These are phyloP conservation scores for Huntiella omanensis DNA, from an alignment of 2,329 filamentous ascomycete genomes.

Conservation along the genomic window DNA sequence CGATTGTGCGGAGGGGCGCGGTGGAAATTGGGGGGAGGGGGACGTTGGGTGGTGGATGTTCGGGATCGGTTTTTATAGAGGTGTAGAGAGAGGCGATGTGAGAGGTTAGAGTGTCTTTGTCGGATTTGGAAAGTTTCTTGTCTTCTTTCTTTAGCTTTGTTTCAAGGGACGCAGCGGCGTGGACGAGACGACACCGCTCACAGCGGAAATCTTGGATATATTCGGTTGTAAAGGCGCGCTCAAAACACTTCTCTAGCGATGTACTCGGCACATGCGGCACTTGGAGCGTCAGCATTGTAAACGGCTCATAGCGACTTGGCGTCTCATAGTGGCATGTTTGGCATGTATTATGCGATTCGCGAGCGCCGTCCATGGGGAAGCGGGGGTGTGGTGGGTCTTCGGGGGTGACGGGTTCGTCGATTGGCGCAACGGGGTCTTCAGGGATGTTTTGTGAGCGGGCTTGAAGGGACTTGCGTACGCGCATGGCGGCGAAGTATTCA, in stretches of 20 bases:
- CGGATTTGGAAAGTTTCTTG: too few relatives aligned
- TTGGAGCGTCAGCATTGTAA: conserved; percentile 80
- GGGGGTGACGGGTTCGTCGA: too few relatives aligned
- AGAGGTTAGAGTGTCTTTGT: too few relatives aligned
- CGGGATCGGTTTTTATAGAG: conserved; percentile 65
- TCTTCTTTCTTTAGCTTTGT: neutral
- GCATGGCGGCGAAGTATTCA: conserved; percentile 73
- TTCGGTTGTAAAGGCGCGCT: conserved; percentile 85
- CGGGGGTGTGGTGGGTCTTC: conserved; percentile 34
- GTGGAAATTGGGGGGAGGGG: conserved; percentile 57
- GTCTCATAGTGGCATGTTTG: conserved; percentile 79
- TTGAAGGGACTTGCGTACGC: conserved; percentile 26
- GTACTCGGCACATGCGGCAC: conserved; percentile 72
- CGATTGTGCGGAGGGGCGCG: conserved; percentile 68
- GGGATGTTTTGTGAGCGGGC: neutral
- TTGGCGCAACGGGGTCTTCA: too few relatives aligned
- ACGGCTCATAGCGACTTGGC: conserved; percentile 62
- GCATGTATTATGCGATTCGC: conserved; percentile 92
- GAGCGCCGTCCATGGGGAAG: conserved; percentile 79
- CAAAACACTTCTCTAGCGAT: conserved; percentile 72
- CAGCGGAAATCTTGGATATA: conserved; percentile 95
- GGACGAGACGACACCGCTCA: conserved; percentile 73
- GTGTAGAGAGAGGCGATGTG: conserved; percentile 35
- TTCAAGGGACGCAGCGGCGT: conserved; percentile 43
- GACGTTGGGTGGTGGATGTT: conserved; percentile 29